Conservation (phyloP, 1,284 basidiomycete genomes). For the Fomitopsis betulina region DNA sequence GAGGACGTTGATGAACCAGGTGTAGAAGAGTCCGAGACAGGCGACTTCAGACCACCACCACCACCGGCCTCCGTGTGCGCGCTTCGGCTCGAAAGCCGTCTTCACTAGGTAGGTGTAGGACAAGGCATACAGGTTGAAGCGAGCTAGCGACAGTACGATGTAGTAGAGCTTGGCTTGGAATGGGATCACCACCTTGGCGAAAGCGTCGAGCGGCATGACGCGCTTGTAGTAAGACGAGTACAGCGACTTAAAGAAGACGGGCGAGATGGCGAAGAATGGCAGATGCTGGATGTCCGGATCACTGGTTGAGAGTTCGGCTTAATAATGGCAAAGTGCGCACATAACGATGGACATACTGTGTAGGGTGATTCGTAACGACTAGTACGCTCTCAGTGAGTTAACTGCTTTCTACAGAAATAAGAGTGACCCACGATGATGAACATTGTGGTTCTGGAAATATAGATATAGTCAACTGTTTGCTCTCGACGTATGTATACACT, state of each 20-base stretch:
- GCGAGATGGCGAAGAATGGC: slow-evolving; percentile 94
- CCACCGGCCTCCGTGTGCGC: slow-evolving; percentile 62
- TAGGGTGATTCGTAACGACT: slow-evolving; percentile 97
- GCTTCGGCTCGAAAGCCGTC: slow-evolving; percentile 55
- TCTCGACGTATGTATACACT: slow-evolving; percentile 3
- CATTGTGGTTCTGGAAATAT: slow-evolving; percentile 81
- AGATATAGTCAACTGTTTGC: slow-evolving; percentile 1
- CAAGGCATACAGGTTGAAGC: slow-evolving; percentile 93
- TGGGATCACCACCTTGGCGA: slow-evolving; percentile 64
- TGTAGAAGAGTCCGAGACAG: slow-evolving; percentile 74
- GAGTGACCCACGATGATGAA: slow-evolving; percentile 77
- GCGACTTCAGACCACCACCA: slow-evolving; percentile 69
- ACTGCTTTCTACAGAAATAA: not conserved
- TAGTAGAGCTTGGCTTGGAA: slow-evolving; percentile 95
- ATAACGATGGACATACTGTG: slow-evolving; percentile 61
- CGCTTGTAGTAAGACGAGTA: slow-evolving; percentile 97
- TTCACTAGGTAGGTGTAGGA: slow-evolving; percentile 79
- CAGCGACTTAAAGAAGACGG: slow-evolving; percentile 79
- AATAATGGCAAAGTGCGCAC: not conserved
- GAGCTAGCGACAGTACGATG: slow-evolving; percentile 84
- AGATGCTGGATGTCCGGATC: slow-evolving; percentile 96
- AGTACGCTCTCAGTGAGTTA: slow-evolving; percentile 2
- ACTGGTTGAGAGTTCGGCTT: slow-evolving; percentile 40
- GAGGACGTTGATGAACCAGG: slow-evolving; percentile 71
- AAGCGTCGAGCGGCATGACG: slow-evolving; percentile 75